Base-by-base conservation (phyloP, 805 yeast species). In the Ogataea pignaliae region DNA sequence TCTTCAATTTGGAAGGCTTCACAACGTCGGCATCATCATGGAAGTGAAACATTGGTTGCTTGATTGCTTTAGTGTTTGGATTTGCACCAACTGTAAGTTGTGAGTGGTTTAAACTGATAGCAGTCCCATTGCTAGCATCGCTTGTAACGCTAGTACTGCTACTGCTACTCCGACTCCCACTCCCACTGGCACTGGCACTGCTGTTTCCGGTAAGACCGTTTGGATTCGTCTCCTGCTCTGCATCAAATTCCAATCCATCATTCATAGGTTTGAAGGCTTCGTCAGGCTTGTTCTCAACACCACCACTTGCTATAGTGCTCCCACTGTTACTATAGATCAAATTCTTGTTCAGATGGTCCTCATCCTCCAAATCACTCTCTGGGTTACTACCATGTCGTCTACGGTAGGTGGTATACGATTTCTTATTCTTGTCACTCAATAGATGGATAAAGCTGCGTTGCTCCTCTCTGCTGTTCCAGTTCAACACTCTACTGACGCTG, bases 391-490 rank as follows among this genome's bases (percentile, higher is more conserved):
- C 54, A 33, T 49, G 53, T 10, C 44, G 40, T 12, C 45, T 51
- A 36, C 52, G 58, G 45, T 54, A 55, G 3, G 53, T 58, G 31
- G 51, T 53, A 49, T 73, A 73, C 34, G 70, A 71, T 47, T 67
- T 69, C 53, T 73, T 70, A 56, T 79, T 81, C 61, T 77, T 75
- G 26, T 75, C 79, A 34, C 84, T 77, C 31, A 81, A 61, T 54
- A 77, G 64, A 57, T 78, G 83, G 5, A 75, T 75, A 60, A 88
- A 85, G 3, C 95, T 83, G 56, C 87, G 88, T 60, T 91, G 97
- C 44, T 81, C 81, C 59, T 88, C 93, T 52, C 97, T 76, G 26
- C 78, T 88, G 61, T 91, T 91, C 99, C 99, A 93, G 60, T 91
- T 88, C 59, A 93, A 68, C 28, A 95, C 83, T 55, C 95, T 71